These are phyloP conservation scores for Aspergillus felis DNA, from an alignment of 2,329 filamentous ascomycete species.

Conservation along the genomic window DNA sequence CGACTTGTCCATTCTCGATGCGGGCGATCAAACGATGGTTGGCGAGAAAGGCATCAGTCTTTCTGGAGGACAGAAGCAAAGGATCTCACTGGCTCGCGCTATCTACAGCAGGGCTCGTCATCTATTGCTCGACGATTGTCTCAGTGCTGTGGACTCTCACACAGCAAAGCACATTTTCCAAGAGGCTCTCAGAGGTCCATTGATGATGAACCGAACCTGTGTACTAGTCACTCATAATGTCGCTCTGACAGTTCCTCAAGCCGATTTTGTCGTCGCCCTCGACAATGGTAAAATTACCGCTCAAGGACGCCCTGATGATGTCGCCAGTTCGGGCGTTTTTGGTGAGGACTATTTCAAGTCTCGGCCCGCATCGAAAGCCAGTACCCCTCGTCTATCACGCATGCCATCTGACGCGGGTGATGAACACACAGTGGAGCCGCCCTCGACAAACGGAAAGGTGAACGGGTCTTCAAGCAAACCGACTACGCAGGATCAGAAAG, in stretches of 20 bases:
- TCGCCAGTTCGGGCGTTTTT: conserved; percentile 82
- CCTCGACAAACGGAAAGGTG: conserved; percentile 46
- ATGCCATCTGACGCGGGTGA: conserved; percentile 72
- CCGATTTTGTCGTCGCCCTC: conserved; percentile 76
- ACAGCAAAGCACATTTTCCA: conserved; percentile 98
- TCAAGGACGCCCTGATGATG: conserved; percentile 72
- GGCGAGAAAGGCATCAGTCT: conserved; percentile 97
- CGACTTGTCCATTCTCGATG: conserved; percentile 87
- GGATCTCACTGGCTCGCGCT: conserved; percentile 92
- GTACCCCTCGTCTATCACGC: conserved; percentile 72
- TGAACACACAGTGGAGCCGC: conserved; percentile 52
- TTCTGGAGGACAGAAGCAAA: conserved; percentile 95
- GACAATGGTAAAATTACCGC: conserved; percentile 77
- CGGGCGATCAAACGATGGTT: conserved; percentile 87
- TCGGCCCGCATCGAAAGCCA: conserved; percentile 62
- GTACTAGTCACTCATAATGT: conserved; percentile 95
- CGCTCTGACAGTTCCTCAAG: conserved; percentile 75
- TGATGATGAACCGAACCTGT: conserved; percentile 87
- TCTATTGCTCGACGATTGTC: conserved; percentile 86
- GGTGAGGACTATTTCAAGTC: conserved; percentile 82
- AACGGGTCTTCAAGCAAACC: conserved; percentile 37
- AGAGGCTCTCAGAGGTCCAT: conserved; percentile 80
- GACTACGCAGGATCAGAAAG: conserved; percentile 39
- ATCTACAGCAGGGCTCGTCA: conserved; percentile 95
- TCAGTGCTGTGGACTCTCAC: conserved; percentile 95